Evolutionary conservation across 1,284 basidiomycete species (phyloP).

Genomic region (Moesziomyces aphidis): DNA sequence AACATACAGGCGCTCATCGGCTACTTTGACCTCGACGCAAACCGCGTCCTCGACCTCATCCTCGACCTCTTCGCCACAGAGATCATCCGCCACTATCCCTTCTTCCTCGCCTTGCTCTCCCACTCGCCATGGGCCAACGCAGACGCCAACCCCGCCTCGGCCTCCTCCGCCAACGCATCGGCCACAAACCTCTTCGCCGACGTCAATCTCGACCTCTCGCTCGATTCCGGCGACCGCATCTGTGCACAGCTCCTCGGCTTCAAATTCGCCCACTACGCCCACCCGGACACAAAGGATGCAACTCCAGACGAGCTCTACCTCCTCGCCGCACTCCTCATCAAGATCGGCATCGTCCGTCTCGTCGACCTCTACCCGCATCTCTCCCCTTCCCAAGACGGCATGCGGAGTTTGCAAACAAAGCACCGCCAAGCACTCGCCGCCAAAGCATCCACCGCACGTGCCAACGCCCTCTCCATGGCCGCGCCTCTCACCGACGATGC

Average conservation of each 20-base stretch:
- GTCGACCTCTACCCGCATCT: constrained; percentile 90
- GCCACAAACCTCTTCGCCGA: constrained; percentile 13
- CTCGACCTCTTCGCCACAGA: constrained; percentile 89
- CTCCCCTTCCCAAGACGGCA: constrained; percentile 59
- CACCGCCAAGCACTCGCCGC: constrained; percentile 78
- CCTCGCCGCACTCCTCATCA: constrained; percentile 86
- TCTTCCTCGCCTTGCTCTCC: constrained; percentile 87
- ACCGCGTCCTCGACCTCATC: constrained; percentile 91
- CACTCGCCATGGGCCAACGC: constrained; percentile 80
- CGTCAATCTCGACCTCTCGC: constrained; percentile 30
- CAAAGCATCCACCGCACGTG: constrained; percentile 73
- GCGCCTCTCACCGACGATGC: constrained; percentile 79
- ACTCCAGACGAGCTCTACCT: constrained; percentile 82
- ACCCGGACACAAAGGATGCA: constrained; percentile 69
- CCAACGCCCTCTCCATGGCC: constrained; percentile 84
- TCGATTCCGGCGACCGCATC: constrained; percentile 71
- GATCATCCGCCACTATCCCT: constrained; percentile 84
- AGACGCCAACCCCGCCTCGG: constrained; percentile 6
- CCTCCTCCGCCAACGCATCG: constrained; percentile 5
- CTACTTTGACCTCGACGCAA: constrained; percentile 95
- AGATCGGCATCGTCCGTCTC: constrained; percentile 84
- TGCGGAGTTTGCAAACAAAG: constrained; percentile 73
- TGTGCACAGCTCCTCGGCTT: constrained; percentile 93
- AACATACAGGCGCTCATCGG: constrained; percentile 69
- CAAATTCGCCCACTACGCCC: constrained; percentile 89